These are phyloP conservation scores for Colletotrichum cereale DNA, from an alignment of 2,329 filamentous ascomycete species.

Conservation along the genomic window DNA sequence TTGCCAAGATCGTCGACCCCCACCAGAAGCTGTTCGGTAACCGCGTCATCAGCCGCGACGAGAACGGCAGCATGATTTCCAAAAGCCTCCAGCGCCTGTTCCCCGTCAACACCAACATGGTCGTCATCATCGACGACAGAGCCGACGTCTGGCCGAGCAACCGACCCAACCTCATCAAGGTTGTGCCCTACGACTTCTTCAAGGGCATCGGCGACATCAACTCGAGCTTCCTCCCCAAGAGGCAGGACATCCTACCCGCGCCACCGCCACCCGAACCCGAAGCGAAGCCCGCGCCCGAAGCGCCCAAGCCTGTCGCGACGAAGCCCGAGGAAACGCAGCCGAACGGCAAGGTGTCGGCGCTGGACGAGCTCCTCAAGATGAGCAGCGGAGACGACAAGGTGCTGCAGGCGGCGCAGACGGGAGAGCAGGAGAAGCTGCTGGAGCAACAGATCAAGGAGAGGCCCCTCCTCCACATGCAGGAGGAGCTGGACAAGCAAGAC, in stretches of 20 bases:
- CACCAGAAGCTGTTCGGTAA: constrained; percentile 91
- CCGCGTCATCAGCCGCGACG: constrained; percentile 94
- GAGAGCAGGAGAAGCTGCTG: constrained; percentile 88
- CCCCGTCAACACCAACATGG: constrained; percentile 98
- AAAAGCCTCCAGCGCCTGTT: constrained; percentile 94
- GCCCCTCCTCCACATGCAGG: constrained; percentile 91
- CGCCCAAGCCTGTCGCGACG: background rate
- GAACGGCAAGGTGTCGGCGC: constrained; percentile 55
- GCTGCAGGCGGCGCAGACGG: constrained; percentile 79
- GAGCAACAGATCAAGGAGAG: constrained; percentile 91
- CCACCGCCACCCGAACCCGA: constrained; percentile 6
- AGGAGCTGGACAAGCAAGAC: constrained; percentile 88
- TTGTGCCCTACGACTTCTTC: constrained; percentile 97
- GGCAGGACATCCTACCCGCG: constrained; percentile 62
- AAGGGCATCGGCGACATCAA: constrained; percentile 99
- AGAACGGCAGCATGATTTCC: constrained; percentile 91
- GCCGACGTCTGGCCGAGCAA: constrained; percentile 96
- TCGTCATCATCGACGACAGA: constrained; percentile 97
- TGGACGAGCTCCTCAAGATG: constrained; percentile 85
- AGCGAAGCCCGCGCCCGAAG: constrained; percentile 13
- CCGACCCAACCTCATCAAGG: constrained; percentile 92
- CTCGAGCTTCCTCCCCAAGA: constrained; percentile 93
- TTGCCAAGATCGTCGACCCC: constrained; percentile 93
- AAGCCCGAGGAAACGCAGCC: constrained; percentile 1
- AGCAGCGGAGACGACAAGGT: constrained; percentile 76